A percentile compares a stretch with the other conserved stretches of the same genome.
Evolutionary conservation across 129 eudicot species (phyloP).

Genomic region (Silybum marianum): DNA sequence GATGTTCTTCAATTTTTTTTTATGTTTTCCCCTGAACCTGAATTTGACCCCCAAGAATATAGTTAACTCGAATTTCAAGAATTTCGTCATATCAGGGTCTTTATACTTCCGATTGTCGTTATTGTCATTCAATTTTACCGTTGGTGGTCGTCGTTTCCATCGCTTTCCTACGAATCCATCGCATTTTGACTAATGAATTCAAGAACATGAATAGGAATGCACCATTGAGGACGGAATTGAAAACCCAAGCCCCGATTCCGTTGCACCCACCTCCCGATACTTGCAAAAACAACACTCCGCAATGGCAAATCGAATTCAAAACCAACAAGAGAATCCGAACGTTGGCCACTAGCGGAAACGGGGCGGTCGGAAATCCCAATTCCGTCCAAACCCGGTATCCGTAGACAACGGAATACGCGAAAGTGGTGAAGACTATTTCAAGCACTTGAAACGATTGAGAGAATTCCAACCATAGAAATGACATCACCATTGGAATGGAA

Average conservation of each 20-base stretch:
- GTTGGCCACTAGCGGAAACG: conserved; percentile 47
- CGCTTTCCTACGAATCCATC: conserved; percentile 30
- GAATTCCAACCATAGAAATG: conserved; percentile 67
- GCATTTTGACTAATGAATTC: conserved; percentile 36
- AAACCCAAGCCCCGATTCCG: conserved; percentile 72
- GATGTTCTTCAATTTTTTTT: no score
- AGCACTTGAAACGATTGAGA: conserved; percentile 64
- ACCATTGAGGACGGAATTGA: conserved; percentile 52
- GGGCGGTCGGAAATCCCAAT: conserved; percentile 40
- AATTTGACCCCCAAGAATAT: no score
- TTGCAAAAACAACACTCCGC: conserved; percentile 56
- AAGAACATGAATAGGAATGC: conserved; percentile 44
- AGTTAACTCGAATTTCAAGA: not conserved
- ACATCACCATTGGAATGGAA: conserved; percentile 54
- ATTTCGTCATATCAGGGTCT: not conserved
- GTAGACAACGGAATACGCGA: conserved; percentile 42
- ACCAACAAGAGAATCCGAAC: conserved; percentile 44
- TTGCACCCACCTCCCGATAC: conserved; percentile 63
- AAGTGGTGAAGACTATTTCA: conserved; percentile 42
- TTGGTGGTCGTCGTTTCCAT: conserved; percentile 18
- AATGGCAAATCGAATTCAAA: conserved; percentile 45
- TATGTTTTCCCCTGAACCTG: no score
- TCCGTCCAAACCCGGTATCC: conserved; percentile 57
- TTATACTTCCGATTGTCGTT: not conserved
- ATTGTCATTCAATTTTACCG: conserved; percentile 25